Evolutionary conservation across 495 filamentous ascomycete genomes (phyloP), one percentile per base, ranked within the genome.

Genomic region (Cenococcum geophilum): DNA sequence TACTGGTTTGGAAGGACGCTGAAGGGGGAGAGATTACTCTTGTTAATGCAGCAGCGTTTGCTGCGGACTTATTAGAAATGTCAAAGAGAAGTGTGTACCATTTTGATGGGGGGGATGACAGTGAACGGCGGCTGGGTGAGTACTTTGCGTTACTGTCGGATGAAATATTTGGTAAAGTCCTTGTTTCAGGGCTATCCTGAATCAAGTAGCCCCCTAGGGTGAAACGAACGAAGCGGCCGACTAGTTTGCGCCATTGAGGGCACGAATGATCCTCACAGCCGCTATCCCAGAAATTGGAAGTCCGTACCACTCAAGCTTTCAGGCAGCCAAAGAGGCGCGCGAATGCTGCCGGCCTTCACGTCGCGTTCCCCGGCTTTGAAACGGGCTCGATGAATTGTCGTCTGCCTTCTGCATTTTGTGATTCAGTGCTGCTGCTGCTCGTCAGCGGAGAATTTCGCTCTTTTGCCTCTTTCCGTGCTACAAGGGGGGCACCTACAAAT

Each of bases 311-410:
- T 52, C 49, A 52, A 52, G 49, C 49, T 52, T 52, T 52, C 49
- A 16, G 6, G 20, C 21, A 32, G 49, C 22, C 49, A 52, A 32
- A 52, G 49, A 45, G 40, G 40, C 40, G 40, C 40, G 12, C 40
- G 18, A 25, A 20, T 52, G 49, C 18, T 52, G 18, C 48, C 21
- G 16, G 21, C 1, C 20, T 21, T 21, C 1, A 27, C 12, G 48
- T 51, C 48, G 48, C 48, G 49, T 23, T 25, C 25, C 49, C 49
- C 25, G 49, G 49, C 21, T 23, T 25, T 52, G 49, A 52, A 52
- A 52, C 49, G 49, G 14, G 18, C 14, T 23, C 49, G 25, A 32
- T 20, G 49, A 52, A 52, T 52, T 23, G 49, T 5, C 23, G 49
- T 27, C 49, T 52, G 5, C 18, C 25, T 4, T 16, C 1, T 45